Conservation (phyloP, 495 filamentous ascomycete species). For the Beverwykella pulmonaria region DNA sequence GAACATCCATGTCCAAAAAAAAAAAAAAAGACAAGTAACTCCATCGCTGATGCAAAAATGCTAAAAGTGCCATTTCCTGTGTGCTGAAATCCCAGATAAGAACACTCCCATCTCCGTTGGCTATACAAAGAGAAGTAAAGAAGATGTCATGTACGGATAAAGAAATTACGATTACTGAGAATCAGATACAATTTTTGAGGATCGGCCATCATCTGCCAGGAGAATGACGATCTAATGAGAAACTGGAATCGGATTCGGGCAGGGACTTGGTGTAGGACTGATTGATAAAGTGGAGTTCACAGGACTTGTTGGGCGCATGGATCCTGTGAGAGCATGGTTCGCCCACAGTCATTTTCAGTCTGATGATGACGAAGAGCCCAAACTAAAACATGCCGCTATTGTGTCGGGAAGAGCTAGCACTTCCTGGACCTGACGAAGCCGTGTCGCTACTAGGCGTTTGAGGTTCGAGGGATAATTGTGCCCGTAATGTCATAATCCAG, state of each 20-base stretch:
- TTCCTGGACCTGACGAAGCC: conserved; percentile 30
- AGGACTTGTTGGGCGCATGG: background rate
- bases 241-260: background rate
- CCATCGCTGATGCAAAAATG: conserved; percentile 34
- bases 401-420: conserved; percentile 25
- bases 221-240: background rate
- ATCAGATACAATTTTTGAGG: conserved; percentile 21
- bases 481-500: conserved; percentile 78
- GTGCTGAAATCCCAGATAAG: background rate
- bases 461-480: conserved; percentile 61
- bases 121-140: background rate
- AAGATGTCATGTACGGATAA: background rate
- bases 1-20: background rate
- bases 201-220: background rate
- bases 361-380: background rate
- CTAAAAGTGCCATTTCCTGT: conserved; percentile 12
- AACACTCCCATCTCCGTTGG: background rate
- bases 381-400: conserved; percentile 31
- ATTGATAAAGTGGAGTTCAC: background rate
- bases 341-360: conserved; percentile 1
- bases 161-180: conserved; percentile 21
- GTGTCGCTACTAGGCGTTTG: conserved; percentile 41
- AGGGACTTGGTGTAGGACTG: background rate
- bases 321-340: background rate
- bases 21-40: background rate